phyloP scores from a whole-genome alignment of 2,329 filamentous ascomycete genomes.

The Aureobasidium melanogenum region DNA sequence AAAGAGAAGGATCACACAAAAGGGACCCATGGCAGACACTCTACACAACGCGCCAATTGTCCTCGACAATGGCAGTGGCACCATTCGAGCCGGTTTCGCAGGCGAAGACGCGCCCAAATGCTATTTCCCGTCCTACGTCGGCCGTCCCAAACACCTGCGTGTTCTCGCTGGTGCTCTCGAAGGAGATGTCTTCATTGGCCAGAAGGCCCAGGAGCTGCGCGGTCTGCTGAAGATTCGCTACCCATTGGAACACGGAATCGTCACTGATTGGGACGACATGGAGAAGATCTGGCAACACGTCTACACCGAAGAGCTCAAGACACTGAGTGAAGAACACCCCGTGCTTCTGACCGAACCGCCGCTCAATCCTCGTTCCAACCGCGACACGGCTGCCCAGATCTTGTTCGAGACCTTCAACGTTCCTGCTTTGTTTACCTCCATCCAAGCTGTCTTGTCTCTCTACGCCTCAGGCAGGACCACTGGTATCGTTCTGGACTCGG shows the following conservation, averaged over 20 bases:
- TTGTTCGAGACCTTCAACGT: slow-evolving; percentile 99
- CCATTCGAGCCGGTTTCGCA: slow-evolving; percentile 92
- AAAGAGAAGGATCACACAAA: background rate
- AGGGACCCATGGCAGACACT: slow-evolving; percentile 47
- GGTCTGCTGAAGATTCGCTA: slow-evolving; percentile 93
- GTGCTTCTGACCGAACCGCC: slow-evolving; percentile 94
- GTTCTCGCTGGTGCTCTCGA: slow-evolving; percentile 95
- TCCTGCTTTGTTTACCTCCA: slow-evolving; percentile 89
- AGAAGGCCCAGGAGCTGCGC: slow-evolving; percentile 80
- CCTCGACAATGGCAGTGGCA: slow-evolving; percentile 97
- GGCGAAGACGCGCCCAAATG: slow-evolving; percentile 94
- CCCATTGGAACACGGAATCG: slow-evolving; percentile 92
- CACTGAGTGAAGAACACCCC: slow-evolving; percentile 95
- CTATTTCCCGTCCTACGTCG: slow-evolving; percentile 95
- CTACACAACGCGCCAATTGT: slow-evolving; percentile 98
- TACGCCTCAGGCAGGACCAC: slow-evolving; percentile 95
- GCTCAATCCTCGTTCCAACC: slow-evolving; percentile 88
- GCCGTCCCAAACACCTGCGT: slow-evolving; percentile 86
- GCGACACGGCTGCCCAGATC: slow-evolving; percentile 92
- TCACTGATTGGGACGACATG: slow-evolving; percentile 99
- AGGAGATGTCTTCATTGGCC: slow-evolving; percentile 94
- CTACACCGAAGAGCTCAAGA: slow-evolving; percentile 92
- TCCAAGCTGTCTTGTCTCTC: slow-evolving; percentile 90
- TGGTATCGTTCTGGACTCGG: slow-evolving; percentile 88
- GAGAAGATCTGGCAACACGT: slow-evolving; percentile 99